Percentiles rank a stretch among this genome's conserved stretches.
These are phyloP conservation scores for Mytilinidion resinicola DNA, from an alignment of 495 filamentous ascomycete genomes.

Conservation along the genomic window DNA sequence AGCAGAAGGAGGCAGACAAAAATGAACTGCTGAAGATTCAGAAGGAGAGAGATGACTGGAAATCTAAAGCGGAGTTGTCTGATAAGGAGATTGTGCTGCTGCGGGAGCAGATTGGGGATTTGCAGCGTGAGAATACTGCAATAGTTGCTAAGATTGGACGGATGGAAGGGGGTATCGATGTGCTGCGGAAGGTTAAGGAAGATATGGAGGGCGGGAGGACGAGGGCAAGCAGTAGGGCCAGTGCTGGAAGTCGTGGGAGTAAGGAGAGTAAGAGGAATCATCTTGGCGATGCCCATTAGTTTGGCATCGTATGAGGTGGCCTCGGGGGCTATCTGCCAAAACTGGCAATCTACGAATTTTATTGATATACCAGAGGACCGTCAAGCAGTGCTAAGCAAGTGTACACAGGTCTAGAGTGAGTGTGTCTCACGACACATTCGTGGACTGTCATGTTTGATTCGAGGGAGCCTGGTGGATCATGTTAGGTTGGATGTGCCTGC, in stretches of 20 bases:
- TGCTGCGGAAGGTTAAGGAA: conserved; percentile 32
- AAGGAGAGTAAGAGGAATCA: conserved; percentile 9
- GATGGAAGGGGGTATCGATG: conserved; percentile 34
- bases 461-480: too few relatives aligned
- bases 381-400: too few relatives aligned
- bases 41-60: conserved; percentile 37
- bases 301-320: too few relatives aligned
- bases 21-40: conserved; percentile 21
- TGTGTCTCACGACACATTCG: too few relatives aligned
- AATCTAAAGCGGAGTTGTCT: conserved; percentile 27
- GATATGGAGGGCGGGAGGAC: conserved; percentile 19
- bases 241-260: conserved; percentile 16
- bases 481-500: too few relatives aligned
- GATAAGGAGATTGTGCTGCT: conserved; percentile 35
- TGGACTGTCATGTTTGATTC: too few relatives aligned
- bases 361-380: too few relatives aligned
- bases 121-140: conserved; percentile 42
- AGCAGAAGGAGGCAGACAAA: conserved; percentile 35
- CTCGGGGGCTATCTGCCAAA: too few relatives aligned
- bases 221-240: conserved; percentile 18
- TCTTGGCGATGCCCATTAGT: too few relatives aligned
- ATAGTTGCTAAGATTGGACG: conserved; percentile 49
- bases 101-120: conserved; percentile 34
- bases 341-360: too few relatives aligned
- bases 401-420: too few relatives aligned